phyloP scores from a whole-genome alignment of 192 early-diverging fungal genomes.

The Dispira simplex region DNA sequence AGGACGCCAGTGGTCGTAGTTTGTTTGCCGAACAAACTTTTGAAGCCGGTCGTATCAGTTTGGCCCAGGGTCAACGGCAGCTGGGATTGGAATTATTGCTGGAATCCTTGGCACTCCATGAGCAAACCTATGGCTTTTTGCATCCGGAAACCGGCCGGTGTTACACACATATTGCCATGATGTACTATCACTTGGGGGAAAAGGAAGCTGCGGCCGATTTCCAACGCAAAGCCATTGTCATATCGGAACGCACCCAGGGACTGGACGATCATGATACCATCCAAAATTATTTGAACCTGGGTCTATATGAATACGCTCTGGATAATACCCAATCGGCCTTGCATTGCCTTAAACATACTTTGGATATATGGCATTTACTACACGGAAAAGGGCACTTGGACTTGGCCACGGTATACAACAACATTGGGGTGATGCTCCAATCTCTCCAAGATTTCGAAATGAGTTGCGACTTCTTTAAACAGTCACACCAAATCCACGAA shows the following conservation, averaged over 20 bases:
- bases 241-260: conserved; percentile 71
- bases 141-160: conserved; percentile 80
- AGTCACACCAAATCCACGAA: conserved; percentile 50
- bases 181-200: conserved; percentile 56
- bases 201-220: conserved; percentile 45
- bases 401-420: conserved; percentile 57
- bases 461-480: conserved; percentile 52
- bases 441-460: conserved; percentile 40
- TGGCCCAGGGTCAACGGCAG: conserved; percentile 65
- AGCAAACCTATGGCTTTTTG: conserved; percentile 86
- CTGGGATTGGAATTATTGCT: conserved; percentile 65
- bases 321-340: conserved; percentile 52
- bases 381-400: conserved; percentile 67
- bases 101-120: conserved; percentile 75
- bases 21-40: conserved; percentile 80
- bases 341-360: conserved; percentile 64
- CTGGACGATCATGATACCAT: conserved; percentile 76
- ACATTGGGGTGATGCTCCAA: conserved; percentile 54
- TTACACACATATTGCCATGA: conserved; percentile 68
- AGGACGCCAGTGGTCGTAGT: conserved; percentile 25
- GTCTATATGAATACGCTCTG: conserved; percentile 72
- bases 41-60: conserved; percentile 64
- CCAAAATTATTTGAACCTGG: conserved; percentile 83
- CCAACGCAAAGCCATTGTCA: conserved; percentile 62
- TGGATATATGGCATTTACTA: conserved; percentile 67